Percentiles rank a stretch among this genome's conserved stretches.
Evolutionary conservation across 768 basidiomycete species (phyloP).

Genomic region (Auriscalpium vulgare): DNA sequence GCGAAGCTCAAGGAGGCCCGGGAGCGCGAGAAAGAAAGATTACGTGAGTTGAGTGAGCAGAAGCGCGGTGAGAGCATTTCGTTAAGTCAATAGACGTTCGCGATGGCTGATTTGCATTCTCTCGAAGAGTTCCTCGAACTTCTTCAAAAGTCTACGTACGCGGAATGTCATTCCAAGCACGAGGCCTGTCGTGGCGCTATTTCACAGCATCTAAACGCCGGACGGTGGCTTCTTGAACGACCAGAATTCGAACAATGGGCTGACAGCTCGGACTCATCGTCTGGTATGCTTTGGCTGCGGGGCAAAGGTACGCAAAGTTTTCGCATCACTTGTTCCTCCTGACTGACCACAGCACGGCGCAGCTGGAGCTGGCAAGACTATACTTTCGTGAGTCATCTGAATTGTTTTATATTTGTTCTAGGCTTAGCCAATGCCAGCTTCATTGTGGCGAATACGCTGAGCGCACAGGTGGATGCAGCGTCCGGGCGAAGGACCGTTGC

Average conservation of each 20-base stretch:
- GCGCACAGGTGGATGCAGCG: not conserved
- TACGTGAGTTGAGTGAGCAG: too few species aligned
- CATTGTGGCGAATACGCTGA: not conserved
- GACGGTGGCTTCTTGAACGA: not conserved
- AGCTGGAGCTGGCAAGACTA: not conserved
- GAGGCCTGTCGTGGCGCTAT: not conserved
- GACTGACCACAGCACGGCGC: not conserved
- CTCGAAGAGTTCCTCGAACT: not conserved
- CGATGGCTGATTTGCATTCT: not conserved
- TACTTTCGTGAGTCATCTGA: not conserved
- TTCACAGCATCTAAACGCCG: not conserved
- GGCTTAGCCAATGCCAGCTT: not conserved
- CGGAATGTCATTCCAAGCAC: not conserved
- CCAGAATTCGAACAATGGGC: not conserved
- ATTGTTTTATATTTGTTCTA: too few species aligned
- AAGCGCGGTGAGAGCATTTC: too few species aligned
- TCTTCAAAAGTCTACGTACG: not conserved
- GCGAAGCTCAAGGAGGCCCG: too few species aligned
- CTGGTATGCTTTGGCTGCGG: not conserved
- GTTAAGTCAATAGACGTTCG: too few species aligned
- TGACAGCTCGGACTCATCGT: not conserved
- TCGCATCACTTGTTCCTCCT: not conserved
- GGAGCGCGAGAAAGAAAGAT: too few species aligned
- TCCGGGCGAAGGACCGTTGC: not conserved
- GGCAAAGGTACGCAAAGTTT: not conserved